phyloP scores from a whole-genome alignment of 495 filamentous ascomycete species.

The Terfezia boudieri region DNA sequence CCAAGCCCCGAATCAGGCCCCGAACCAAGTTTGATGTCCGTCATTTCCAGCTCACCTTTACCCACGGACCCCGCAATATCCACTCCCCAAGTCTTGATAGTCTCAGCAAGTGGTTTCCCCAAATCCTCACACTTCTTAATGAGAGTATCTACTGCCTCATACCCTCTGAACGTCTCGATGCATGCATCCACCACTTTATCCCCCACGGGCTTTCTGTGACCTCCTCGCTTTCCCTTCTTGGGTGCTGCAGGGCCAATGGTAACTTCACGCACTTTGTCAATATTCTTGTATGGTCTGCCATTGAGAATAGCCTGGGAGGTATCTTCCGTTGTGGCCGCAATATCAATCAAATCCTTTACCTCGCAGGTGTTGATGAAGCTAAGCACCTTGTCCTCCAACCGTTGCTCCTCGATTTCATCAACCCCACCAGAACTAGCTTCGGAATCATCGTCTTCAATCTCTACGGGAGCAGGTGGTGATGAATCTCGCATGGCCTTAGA shows the following conservation, averaged over 20 bases:
- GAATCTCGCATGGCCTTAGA: constrained; percentile 9
- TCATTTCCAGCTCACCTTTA: constrained; percentile 44
- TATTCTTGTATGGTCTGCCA: constrained; percentile 41
- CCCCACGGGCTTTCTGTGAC: constrained; percentile 33
- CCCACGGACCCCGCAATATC: constrained; percentile 36
- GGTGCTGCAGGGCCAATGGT: constrained; percentile 20
- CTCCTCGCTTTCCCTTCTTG: constrained; percentile 25
- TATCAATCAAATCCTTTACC: constrained; percentile 47
- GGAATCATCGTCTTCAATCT: constrained; percentile 31
- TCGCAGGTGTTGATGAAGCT: constrained; percentile 67
- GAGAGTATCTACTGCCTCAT: constrained; percentile 56
- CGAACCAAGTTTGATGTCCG: constrained; percentile 29
- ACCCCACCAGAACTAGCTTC: constrained; percentile 23
- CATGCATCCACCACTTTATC: constrained; percentile 53
- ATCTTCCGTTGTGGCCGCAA: constrained; percentile 46
- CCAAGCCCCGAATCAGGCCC: constrained; percentile 48
- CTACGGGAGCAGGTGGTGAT: constrained; percentile 9
- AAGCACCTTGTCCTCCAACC: constrained; percentile 38
- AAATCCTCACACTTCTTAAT: constrained; percentile 47
- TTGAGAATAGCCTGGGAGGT: constrained; percentile 41
- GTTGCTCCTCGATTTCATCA: constrained; percentile 20
- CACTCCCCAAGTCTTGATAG: constrained; percentile 59
- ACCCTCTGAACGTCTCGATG: constrained; percentile 45
- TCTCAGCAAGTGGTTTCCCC: constrained; percentile 40
- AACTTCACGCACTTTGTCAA: constrained; percentile 42